phyloP scores from a whole-genome alignment of 345 rosid genomes.

The Bruguiera sexangula region DNA sequence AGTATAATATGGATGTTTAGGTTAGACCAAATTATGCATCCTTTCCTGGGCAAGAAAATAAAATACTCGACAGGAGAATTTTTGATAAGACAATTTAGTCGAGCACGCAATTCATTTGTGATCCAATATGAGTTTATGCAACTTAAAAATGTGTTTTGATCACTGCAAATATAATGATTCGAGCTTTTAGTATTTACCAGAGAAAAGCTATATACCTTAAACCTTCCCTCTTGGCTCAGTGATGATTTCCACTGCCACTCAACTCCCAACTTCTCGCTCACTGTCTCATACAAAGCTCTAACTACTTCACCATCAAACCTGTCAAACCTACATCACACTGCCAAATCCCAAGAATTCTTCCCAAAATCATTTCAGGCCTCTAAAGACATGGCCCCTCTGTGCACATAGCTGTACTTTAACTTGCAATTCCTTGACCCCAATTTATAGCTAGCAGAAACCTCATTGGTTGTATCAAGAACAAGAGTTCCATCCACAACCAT shows the following conservation, averaged over 20 bases:
- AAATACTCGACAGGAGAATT: too few species aligned
- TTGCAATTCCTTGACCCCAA: conserved; percentile 27
- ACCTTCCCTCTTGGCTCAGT: conserved; percentile 20
- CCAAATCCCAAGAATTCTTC: conserved; percentile 36
- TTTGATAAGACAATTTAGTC: too few species aligned
- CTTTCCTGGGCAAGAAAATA: too few species aligned
- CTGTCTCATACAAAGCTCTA: conserved; percentile 27
- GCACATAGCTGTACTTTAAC: conserved; percentile 8
- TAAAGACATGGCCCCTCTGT: conserved; percentile 19
- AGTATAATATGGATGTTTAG: too few species aligned
- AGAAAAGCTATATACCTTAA: conserved; percentile 25
- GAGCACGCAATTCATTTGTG: too few species aligned
- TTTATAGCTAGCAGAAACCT: conserved; percentile 28
- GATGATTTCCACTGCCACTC: conserved; percentile 31
- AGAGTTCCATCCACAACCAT: conserved; percentile 32
- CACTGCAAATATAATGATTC: background rate
- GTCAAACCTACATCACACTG: conserved; percentile 28
- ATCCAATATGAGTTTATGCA: too few species aligned
- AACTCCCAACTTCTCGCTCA: conserved; percentile 25
- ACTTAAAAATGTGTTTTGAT: background rate
- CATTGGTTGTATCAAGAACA: conserved; percentile 23
- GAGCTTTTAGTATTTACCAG: background rate
- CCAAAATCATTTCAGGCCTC: conserved; percentile 38
- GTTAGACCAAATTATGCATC: too few species aligned
- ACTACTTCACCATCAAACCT: conserved; percentile 22